These are phyloP conservation scores for Aotearoamyces nothofagi DNA, from an alignment of 2,329 filamentous ascomycete species.

Conservation along the genomic window DNA sequence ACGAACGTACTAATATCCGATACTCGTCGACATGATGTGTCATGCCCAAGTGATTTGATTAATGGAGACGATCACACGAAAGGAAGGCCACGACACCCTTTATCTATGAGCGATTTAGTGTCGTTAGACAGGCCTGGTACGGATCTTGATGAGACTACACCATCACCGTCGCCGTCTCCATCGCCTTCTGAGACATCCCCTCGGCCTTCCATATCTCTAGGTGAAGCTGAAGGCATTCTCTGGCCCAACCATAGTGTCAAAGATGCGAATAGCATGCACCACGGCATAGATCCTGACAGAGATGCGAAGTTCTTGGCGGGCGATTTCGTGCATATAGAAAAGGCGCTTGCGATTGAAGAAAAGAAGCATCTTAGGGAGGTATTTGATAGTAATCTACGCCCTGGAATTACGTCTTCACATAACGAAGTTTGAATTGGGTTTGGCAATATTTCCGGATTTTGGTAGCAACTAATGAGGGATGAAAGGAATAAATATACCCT, in stretches of 20 bases:
- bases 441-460: too few relatives aligned
- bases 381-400: conserved; percentile 8
- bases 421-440: too few relatives aligned
- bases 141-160: conserved; percentile 10
- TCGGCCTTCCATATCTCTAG: conserved; percentile 11
- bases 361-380: conserved; percentile 20
- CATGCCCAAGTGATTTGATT: neutral
- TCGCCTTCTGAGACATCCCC: conserved; percentile 2
- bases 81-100: neutral
- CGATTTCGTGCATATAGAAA: conserved; percentile 24
- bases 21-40: too few relatives aligned
- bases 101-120: neutral
- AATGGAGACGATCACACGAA: neutral
- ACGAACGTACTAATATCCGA: neutral
- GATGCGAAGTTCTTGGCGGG: conserved; percentile 26
- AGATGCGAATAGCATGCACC: conserved; percentile 3
- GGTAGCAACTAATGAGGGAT: too few relatives aligned
- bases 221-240: conserved; percentile 16
- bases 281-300: conserved; percentile 12
- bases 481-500: too few relatives aligned
- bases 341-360: conserved; percentile 22
- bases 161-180: conserved; percentile 4
- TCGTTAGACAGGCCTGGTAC: neutral
- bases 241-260: conserved; percentile 10
- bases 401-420: too few relatives aligned